Base-by-base conservation (phyloP, 352 stramenopile species). In the Pythium utonaiense region DNA sequence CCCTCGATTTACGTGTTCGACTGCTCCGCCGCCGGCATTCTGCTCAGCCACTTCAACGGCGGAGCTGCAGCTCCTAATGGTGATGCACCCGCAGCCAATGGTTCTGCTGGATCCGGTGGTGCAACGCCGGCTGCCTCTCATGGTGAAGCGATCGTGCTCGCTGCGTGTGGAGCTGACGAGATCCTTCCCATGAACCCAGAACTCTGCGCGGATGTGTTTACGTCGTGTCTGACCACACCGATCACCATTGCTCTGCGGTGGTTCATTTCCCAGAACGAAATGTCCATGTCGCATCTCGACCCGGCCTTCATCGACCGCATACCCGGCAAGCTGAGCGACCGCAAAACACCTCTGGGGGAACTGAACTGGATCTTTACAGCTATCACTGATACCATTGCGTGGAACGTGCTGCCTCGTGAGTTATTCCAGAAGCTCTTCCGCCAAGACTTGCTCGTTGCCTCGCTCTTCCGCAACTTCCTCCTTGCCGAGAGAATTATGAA, bases 331-430 rank as follows among this genome's bases (percentile, higher is more conserved):
- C 73, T 98, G 4, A 97, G 86, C 0, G 96, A 99, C 53, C 77
- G 90, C 16, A 96, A 97, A 56, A 96, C 91, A 10, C 96, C 96
- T 6, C 67, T 98, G 3, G 97, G 97, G 34, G 97, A 99, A 67
- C 77, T 99, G 34, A 99, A 99, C 83, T 99, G 97, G 98, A 99
- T 99, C 51, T 99, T 99, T 69, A 99, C 97, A 14, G 96, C 97
- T n/a, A 98, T 99, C 53, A 99, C 98, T 0, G 98, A 99, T 78
- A 99, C 97, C 10, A 99, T 99, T 62, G 98, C 97, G 25, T 99
- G 97, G 97, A 99, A 99, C 73, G 87, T 98, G 34, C 71, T 99
- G 4, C 97, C 97, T 12, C 86, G 89, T 34, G 72, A 94, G 28
- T 76, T 99, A 14, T 99, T 99, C 69, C 96, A 99, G 71, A 96